Evolutionary conservation across 1,284 basidiomycete species (phyloP).

Genomic region (Afroboletus lepidellus): DNA sequence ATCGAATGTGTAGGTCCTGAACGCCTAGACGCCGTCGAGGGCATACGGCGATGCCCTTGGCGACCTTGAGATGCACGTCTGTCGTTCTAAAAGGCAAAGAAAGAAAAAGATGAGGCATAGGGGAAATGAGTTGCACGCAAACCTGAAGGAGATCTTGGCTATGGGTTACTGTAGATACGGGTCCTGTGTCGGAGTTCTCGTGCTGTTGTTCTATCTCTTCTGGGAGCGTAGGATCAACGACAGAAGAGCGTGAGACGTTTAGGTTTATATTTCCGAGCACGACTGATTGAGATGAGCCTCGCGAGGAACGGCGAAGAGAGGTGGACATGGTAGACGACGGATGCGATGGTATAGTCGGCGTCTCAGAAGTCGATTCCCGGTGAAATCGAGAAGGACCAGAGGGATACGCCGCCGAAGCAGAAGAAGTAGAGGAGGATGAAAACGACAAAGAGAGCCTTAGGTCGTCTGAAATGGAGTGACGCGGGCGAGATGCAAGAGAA

Average conservation of each 20-base stretch:
- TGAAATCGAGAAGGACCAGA: conserved; percentile 10
- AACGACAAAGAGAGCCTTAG: conserved; percentile 18
- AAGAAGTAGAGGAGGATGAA: conserved; percentile 22
- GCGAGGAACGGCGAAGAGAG: conserved; percentile 21
- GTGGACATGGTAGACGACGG: conserved; percentile 15
- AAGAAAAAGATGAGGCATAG: background rate
- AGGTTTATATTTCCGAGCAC: conserved; percentile 29
- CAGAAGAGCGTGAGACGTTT: conserved; percentile 27
- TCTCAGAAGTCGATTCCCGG: conserved; percentile 15
- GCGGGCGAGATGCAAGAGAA: conserved; percentile 29
- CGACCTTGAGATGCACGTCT: conserved; percentile 19
- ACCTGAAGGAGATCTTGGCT: conserved; percentile 35
- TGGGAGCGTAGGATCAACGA: conserved; percentile 15
- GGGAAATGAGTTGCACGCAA: conserved; percentile 1
- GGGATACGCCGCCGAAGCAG: conserved; percentile 23
- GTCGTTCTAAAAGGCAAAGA: conserved; percentile 19
- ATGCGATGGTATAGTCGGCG: conserved; percentile 19
- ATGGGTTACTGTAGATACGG: conserved; percentile 17
- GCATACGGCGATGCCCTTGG: conserved; percentile 19
- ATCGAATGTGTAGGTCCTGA: conserved; percentile 5
- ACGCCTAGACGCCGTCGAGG: conserved; percentile 23
- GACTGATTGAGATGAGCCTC: conserved; percentile 21
- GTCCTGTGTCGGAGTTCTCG: conserved; percentile 11
- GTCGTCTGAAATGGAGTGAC: conserved; percentile 16
- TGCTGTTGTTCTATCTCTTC: conserved; percentile 19